Percentiles rank a stretch among this genome's conserved stretches.
Evolutionary conservation across 1,139 yeast species (phyloP).

Genomic region (Taphrina deformans): DNA sequence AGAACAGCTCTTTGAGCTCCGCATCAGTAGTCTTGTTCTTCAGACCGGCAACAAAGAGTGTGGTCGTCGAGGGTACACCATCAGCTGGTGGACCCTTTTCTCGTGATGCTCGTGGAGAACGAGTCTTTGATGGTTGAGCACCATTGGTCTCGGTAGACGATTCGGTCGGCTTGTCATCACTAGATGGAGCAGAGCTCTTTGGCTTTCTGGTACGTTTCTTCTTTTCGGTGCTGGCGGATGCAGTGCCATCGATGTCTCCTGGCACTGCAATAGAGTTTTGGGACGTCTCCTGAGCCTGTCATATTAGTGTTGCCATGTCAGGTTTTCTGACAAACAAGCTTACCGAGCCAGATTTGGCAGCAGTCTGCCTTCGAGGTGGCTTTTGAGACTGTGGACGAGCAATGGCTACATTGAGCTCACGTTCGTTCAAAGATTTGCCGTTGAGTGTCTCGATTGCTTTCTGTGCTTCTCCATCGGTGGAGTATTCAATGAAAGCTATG

Average conservation of each 20-base stretch:
- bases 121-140: constrained; percentile 4
- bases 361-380: constrained; percentile 5
- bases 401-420: constrained; percentile 54
- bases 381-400: constrained; percentile 47
- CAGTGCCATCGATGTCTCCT: not conserved
- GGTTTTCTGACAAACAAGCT: not conserved
- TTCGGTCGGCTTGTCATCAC: constrained; percentile 43
- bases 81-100: constrained; percentile 39
- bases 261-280: not conserved
- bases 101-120: constrained; percentile 23
- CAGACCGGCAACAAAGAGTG: constrained; percentile 56
- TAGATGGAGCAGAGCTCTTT: not conserved
- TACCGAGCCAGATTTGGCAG: constrained; percentile 1
- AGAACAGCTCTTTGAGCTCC: constrained; percentile 39
- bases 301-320: not conserved
- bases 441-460: constrained; percentile 52
- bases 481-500: constrained; percentile 65
- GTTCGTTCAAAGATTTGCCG: constrained; percentile 53
- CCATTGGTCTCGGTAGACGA: constrained; percentile 45
- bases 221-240: constrained; percentile 3
- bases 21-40: constrained; percentile 46
- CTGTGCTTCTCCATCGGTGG: constrained; percentile 53
- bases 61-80: constrained; percentile 49
- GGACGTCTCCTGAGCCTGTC: constrained; percentile 7
- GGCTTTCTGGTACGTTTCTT: constrained; percentile 21